These are phyloP conservation scores for Saturnispora halmiae DNA, from an alignment of 805 yeast genomes.

Conservation along the genomic window DNA sequence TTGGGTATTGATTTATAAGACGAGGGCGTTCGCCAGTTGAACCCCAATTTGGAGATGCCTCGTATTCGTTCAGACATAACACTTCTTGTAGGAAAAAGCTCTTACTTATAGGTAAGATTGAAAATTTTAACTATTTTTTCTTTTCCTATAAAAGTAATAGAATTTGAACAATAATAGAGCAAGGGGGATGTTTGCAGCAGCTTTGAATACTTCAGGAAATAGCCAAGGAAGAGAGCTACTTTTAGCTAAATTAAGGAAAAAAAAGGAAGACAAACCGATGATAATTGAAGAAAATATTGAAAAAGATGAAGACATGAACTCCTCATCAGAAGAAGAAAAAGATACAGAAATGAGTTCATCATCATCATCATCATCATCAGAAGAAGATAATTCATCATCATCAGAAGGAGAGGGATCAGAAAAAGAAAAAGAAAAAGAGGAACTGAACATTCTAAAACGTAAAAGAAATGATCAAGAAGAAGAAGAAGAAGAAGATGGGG, in stretches of 20 bases:
- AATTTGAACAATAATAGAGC: not conserved
- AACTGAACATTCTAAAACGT: conserved; percentile 9
- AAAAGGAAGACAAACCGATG: not conserved
- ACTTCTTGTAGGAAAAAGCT: too few relatives aligned
- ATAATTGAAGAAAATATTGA: conserved; percentile 9
- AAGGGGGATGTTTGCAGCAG: conserved; percentile 7
- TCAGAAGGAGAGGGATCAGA: conserved; percentile 14
- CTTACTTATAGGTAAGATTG: not conserved
- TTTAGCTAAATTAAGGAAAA: conserved; percentile 4
- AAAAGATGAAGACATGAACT: conserved; percentile 5
- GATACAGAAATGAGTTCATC: conserved; percentile 13
- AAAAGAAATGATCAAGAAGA: conserved; percentile 1
- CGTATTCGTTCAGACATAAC: not conserved
- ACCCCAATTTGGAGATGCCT: too few relatives aligned
- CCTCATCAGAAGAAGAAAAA: conserved; percentile 6
- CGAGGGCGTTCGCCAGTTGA: not conserved
- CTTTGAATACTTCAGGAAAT: not conserved
- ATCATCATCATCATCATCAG: conserved; percentile 11
- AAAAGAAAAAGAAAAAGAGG: conserved; percentile 10
- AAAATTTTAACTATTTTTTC: not conserved
- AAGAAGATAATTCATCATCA: conserved; percentile 10
- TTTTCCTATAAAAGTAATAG: not conserved
- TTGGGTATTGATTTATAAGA: not conserved
- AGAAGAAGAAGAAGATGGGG: conserved; percentile 9
- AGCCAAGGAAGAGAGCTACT: not conserved